phyloP scores from a whole-genome alignment of 1,139 yeast genomes.

The Sugiyamaella neomexicana region DNA sequence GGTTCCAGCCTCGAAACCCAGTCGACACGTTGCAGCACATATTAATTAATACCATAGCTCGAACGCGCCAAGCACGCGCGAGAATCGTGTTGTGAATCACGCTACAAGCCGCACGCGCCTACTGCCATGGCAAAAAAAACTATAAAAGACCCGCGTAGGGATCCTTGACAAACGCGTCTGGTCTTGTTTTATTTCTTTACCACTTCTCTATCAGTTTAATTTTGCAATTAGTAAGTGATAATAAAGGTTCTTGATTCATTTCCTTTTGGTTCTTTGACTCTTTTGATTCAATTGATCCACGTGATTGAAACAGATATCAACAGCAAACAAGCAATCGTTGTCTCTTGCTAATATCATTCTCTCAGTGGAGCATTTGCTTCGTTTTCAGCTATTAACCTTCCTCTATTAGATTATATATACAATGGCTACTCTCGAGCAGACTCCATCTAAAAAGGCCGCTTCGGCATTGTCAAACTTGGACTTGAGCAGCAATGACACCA shows the following conservation, averaged over 20 bases:
- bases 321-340: background rate
- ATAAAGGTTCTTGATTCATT: background rate
- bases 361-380: background rate
- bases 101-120: slow-evolving; percentile 8
- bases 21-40: background rate
- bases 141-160: slow-evolving; percentile 10
- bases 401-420: background rate
- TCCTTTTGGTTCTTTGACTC: background rate
- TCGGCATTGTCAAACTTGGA: slow-evolving; percentile 39
- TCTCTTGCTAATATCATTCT: background rate
- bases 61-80: slow-evolving; percentile 15
- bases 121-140: background rate
- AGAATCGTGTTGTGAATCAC: slow-evolving; percentile 11
- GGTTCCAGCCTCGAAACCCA: background rate
- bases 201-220: background rate
- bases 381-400: too few species aligned
- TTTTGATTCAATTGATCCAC: background rate
- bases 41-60: background rate
- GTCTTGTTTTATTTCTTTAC: background rate
- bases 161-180: slow-evolving; percentile 2
- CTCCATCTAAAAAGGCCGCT: slow-evolving; percentile 45
- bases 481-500: slow-evolving; percentile 27
- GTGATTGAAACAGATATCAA: background rate
- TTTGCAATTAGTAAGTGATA: background rate
- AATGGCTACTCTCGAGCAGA: slow-evolving; percentile 35